Evolutionary conservation across 208 protist species (phyloP), one percentile per base, ranked within the genome.

Genomic region (Naegleria gruberi): DNA sequence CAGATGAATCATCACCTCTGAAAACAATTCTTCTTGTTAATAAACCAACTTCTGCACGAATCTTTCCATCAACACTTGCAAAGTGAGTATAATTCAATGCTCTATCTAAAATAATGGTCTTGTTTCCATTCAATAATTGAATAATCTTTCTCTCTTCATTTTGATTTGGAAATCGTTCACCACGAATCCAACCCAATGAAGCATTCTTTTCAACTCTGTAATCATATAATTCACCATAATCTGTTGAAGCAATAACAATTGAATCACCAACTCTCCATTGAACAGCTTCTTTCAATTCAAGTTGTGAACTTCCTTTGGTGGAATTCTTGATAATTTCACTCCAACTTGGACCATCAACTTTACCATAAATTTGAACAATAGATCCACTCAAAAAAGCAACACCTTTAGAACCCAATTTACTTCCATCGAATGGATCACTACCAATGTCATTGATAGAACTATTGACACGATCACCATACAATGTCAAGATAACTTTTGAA

Each of bases 41-140:
- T 1, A 51, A 4, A 19, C 43, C 82, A 17, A 86, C 82, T 86
- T 86, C 82, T 3, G 51, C 51, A 65, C 51, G 51, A 3, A 65
- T 65, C 2, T 65, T 23, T 37, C 23, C 82, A 3, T 65, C 51
- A 34, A 34, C 30, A n/a, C 23, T 73, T 30, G 51, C 51, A 86
- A 51, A 86, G 37, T 86, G 82, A 23, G 23, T 40, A 86, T 86
- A 86, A 34, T 86, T 86, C 43, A 86, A 86, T 51, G 82, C 19
- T 26, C 10, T 47, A 37, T 45, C n/a, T 40, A 86, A 51, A 45
- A 40, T n/a, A 37, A 86, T 51, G 0, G 40, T 45, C 40, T 51
- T 5, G 12, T 19, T 30, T 19, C 10, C 41, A 86, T 45, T 86
- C 0, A 19, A 23, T 2, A 51, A 34, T 51, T n/a, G 26, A 51